These are phyloP conservation scores for Jatropha curcas DNA, from an alignment of 345 rosid species.

Conservation along the genomic window DNA sequence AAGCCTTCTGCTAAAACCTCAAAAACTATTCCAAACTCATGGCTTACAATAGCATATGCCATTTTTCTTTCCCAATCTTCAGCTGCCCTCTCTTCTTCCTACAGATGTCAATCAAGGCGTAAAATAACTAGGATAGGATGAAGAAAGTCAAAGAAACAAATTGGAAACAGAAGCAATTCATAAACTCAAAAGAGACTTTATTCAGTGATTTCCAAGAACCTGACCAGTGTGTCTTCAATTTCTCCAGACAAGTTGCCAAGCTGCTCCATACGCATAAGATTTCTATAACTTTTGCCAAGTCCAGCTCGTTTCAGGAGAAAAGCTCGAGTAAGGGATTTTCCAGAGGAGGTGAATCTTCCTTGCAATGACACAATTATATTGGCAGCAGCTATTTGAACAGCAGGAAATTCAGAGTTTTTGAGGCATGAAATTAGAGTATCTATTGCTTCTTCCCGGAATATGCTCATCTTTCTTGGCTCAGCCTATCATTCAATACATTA, in stretches of 20 bases:
- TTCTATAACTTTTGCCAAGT: constrained; percentile 42
- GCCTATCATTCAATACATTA: constrained; percentile 38
- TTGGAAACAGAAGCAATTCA: background rate
- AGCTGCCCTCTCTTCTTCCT: constrained; percentile 64
- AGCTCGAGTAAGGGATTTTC: constrained; percentile 52
- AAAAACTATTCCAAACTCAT: constrained; percentile 65
- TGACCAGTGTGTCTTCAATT: constrained; percentile 48
- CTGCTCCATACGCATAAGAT: constrained; percentile 46
- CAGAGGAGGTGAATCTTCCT: constrained; percentile 63
- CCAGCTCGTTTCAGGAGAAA: constrained; percentile 63
- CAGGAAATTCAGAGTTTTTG: constrained; percentile 48
- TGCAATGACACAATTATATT: constrained; percentile 50
- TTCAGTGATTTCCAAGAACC: constrained; percentile 16
- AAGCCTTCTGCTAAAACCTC: constrained; percentile 71
- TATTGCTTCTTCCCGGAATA: constrained; percentile 73
- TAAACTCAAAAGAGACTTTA: background rate
- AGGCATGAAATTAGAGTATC: constrained; percentile 63
- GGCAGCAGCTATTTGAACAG: constrained; percentile 60
- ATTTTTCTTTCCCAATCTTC: constrained; percentile 64
- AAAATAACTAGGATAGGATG: background rate
- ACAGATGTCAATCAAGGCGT: constrained; percentile 17
- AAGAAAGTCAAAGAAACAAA: background rate
- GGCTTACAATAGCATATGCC: constrained; percentile 58
- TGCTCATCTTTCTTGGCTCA: constrained; percentile 76
- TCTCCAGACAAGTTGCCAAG: constrained; percentile 35